phyloP scores from a whole-genome alignment of 2,329 filamentous ascomycete species.

The Scedosporium minutisporum region DNA sequence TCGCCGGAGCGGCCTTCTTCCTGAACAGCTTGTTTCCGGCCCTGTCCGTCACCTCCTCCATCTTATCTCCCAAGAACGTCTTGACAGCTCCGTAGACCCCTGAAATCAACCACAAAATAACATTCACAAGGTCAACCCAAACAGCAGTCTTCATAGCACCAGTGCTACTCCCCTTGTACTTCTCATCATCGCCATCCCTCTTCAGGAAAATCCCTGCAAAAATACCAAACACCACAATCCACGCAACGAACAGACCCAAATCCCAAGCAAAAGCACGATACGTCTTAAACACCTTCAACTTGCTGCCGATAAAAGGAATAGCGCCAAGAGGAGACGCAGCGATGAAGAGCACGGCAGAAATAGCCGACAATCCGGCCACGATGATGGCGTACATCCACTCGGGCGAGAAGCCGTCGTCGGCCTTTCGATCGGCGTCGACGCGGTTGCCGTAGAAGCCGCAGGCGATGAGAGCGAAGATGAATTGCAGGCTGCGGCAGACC shows the following conservation, averaged over 20 bases:
- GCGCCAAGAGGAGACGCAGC: conserved; percentile 25
- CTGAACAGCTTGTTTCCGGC: conserved; percentile 27
- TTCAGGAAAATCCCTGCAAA: conserved; percentile 63
- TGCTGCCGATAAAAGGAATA: conserved; percentile 22
- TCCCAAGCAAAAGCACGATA: conserved; percentile 37
- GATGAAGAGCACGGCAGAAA: conserved; percentile 37
- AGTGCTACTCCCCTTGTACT: conserved; percentile 33
- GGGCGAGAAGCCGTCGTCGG: conserved; percentile 30
- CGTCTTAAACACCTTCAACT: conserved; percentile 24
- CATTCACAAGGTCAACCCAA: conserved; percentile 61
- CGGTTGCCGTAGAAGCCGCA: conserved; percentile 60
- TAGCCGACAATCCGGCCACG: conserved; percentile 42
- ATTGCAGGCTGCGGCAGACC: conserved; percentile 54
- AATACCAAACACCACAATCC: conserved; percentile 61
- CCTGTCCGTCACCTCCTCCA: conserved; percentile 26
- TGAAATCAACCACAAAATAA: conserved; percentile 53
- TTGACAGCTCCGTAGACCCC: conserved; percentile 30
- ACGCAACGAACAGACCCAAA: conserved; percentile 34
- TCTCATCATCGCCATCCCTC: conserved; percentile 39
- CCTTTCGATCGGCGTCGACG: conserved; percentile 34
- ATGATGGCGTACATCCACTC: conserved; percentile 58
- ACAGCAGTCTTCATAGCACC: conserved; percentile 58
- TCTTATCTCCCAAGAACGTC: conserved; percentile 30
- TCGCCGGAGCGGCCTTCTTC: conserved; percentile 19
- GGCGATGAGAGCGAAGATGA: conserved; percentile 59